Evolutionary conservation across 352 stramenopile genomes (phyloP).

Genomic region (Pythium plurisporium): DNA sequence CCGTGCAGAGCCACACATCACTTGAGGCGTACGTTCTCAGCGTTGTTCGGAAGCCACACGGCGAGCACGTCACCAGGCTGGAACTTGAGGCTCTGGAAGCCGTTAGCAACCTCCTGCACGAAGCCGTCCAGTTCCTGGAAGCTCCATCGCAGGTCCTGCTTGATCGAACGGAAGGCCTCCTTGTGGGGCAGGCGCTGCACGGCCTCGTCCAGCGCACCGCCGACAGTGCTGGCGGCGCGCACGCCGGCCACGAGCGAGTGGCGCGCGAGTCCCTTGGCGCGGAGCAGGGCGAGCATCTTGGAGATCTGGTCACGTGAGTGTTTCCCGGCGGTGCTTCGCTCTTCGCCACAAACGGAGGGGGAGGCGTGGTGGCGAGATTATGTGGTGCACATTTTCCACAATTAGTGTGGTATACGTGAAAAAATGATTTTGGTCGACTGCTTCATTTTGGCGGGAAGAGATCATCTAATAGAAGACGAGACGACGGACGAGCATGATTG

Average conservation of each 20-base stretch:
- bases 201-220: conserved; percentile 64
- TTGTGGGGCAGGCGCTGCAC: conserved; percentile 79
- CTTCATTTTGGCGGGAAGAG: conserved; percentile 21
- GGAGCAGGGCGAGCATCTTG: conserved; percentile 63
- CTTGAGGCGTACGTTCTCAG: conserved; percentile 52
- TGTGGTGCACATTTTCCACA: conserved; percentile 11
- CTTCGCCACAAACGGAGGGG: conserved; percentile 37
- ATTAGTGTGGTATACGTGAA: conserved; percentile 15
- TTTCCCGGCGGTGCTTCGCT: conserved; percentile 29
- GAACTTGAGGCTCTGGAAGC: conserved; percentile 73
- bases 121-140: conserved; percentile 76
- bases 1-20: no score
- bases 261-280: conserved; percentile 50
- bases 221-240: conserved; percentile 60
- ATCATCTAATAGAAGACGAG: background rate
- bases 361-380: background rate
- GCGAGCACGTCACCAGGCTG: conserved; percentile 68
- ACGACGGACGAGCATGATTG: conserved; percentile 36
- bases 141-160: conserved; percentile 82
- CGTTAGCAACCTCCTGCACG: conserved; percentile 76
- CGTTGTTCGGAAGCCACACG: conserved; percentile 81
- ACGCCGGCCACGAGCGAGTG: conserved; percentile 24
- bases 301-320: background rate
- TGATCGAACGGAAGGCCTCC: conserved; percentile 78
- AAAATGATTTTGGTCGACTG: background rate